A percentile compares a stretch with the other conserved stretches of the same genome.
Conservation (phyloP, 1,139 yeast species). For the Kazachstania sp. region DNA sequence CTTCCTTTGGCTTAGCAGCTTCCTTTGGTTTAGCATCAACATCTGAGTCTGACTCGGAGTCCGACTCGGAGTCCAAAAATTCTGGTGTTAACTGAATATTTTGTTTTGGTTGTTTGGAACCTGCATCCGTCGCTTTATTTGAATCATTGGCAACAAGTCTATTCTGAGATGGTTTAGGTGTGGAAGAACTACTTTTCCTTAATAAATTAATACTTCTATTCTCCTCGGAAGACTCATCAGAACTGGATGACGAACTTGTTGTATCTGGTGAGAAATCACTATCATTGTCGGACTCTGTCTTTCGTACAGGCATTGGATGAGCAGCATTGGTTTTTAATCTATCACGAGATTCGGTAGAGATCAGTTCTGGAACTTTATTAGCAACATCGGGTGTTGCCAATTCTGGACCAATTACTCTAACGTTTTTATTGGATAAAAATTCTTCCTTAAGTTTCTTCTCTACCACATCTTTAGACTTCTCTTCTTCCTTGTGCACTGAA, state of each 20-base stretch:
- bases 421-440: not conserved
- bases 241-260: not conserved
- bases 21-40: not conserved
- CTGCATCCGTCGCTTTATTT: not conserved
- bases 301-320: not conserved
- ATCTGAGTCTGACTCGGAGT: not conserved
- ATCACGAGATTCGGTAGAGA: not conserved
- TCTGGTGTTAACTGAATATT: not conserved
- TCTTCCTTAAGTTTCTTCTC: not conserved
- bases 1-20: not conserved
- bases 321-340: not conserved
- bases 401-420: not conserved
- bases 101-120: not conserved
- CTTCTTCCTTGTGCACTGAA: no score
- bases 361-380: not conserved
- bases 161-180: not conserved
- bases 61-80: not conserved
- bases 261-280: not conserved
- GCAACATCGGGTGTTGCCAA: not conserved
- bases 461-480: not conserved
- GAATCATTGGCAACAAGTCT: not conserved
- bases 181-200: not conserved
- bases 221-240: not conserved
- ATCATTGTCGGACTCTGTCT: not conserved
- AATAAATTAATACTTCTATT: not conserved